A percentile compares a stretch with the other conserved stretches of the same genome.
Conservation (phyloP, 768 basidiomycete species). For the Amanita muscaria region DNA sequence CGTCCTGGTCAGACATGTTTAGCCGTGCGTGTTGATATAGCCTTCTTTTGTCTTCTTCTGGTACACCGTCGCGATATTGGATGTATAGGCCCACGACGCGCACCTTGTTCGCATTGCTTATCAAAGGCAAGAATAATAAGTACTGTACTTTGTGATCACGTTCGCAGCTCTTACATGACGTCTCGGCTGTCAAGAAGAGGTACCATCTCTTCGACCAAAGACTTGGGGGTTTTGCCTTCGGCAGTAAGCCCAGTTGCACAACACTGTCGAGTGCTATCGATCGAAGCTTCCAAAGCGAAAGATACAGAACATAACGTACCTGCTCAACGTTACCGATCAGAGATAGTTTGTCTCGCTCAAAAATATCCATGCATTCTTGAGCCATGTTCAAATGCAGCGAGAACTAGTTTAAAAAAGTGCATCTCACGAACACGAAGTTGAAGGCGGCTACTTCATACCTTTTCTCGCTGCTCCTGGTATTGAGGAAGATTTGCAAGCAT, state of each 20-base stretch:
- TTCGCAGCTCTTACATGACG: conserved; percentile 50
- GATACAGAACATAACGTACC: too few species aligned
- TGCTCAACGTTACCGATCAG: conserved; percentile 86
- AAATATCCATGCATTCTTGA: conserved; percentile 92
- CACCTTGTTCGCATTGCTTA: conserved; percentile 85
- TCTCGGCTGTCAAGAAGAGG: conserved; percentile 84
- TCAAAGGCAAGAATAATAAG: conserved; percentile 2
- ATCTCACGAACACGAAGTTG: neutral
- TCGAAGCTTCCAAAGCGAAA: too few species aligned
- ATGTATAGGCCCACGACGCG: conserved; percentile 95
- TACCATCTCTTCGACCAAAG: conserved; percentile 97
- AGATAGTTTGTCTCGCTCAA: conserved; percentile 81
- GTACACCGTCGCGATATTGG: conserved; percentile 90
- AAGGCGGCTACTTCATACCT: conserved; percentile 37
- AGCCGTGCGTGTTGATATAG: conserved; percentile 93
- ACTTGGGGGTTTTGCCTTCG: conserved; percentile 92
- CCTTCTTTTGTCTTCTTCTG: conserved; percentile 93
- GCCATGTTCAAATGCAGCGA: conserved; percentile 97
- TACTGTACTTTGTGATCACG: neutral
- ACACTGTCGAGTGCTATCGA: conserved; percentile 38
- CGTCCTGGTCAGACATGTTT: conserved; percentile 84
- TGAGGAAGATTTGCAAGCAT: conserved; percentile 94
- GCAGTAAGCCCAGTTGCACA: conserved; percentile 89
- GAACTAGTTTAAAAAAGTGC: conserved; percentile 56
- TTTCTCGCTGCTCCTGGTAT: conserved; percentile 92